Evolutionary conservation across 1,284 basidiomycete species (phyloP).

Genomic region (Polyporus tsugae): DNA sequence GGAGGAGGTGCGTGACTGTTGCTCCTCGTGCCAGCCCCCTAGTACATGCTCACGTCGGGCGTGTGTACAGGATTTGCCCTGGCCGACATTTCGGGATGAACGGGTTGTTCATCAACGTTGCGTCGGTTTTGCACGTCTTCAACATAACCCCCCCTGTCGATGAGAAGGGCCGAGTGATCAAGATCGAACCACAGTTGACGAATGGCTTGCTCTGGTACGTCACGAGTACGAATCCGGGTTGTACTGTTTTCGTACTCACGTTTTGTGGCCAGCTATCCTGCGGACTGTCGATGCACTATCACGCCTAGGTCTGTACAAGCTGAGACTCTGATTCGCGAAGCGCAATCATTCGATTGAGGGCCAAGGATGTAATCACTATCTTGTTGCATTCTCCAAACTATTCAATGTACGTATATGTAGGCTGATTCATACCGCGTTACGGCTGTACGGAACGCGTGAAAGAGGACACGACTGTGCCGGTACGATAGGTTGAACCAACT

Average conservation of each 20-base stretch:
- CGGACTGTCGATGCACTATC: slow-evolving; percentile 2
- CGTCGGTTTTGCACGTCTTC: neutral
- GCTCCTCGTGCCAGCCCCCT: too few relatives aligned
- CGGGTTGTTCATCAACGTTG: slow-evolving; percentile 7
- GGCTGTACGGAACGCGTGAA: too few relatives aligned
- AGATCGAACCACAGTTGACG: neutral
- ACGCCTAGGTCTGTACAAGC: neutral
- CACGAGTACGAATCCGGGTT: neutral
- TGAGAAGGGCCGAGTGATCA: neutral
- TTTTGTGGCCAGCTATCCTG: neutral
- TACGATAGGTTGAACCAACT: too few relatives aligned
- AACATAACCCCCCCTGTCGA: slow-evolving; percentile 2
- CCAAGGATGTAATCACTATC: too few relatives aligned
- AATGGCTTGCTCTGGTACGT: slow-evolving; percentile 3
- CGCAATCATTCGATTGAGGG: neutral
- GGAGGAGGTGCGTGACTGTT: slow-evolving; percentile 3
- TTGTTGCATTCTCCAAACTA: too few relatives aligned
- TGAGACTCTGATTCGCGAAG: neutral
- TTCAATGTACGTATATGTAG: too few relatives aligned
- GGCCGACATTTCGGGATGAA: slow-evolving; percentile 2
- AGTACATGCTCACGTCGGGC: too few relatives aligned
- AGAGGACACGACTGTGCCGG: too few relatives aligned
- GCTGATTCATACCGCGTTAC: too few relatives aligned
- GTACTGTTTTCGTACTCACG: neutral
- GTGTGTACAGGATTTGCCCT: slow-evolving; percentile 4